Base-by-base conservation (phyloP, 1,284 basidiomycete species). In the Bjerkandera adusta region DNA sequence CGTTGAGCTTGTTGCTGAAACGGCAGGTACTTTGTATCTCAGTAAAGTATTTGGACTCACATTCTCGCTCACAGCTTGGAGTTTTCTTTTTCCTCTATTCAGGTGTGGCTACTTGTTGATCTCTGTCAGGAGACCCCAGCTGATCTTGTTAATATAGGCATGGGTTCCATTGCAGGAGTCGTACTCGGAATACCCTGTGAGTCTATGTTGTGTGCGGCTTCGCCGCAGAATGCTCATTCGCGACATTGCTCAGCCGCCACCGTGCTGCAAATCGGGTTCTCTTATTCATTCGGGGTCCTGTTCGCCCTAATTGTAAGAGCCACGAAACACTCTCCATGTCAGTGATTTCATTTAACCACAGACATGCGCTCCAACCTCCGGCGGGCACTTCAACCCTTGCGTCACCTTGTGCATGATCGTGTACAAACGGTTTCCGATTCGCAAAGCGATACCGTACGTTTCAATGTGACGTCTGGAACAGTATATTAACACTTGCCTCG, bases 321-420 rank as follows among this genome's bases (percentile, higher is more conserved):
- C 6, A n/a, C n/a, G n/a, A n/a, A n/a, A n/a, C n/a, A n/a, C n/a
- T n/a, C n/a, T n/a, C n/a, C n/a, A n/a, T n/a, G n/a, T n/a, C n/a
- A n/a, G n/a, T n/a, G n/a, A n/a, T n/a, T n/a, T n/a, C n/a, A n/a
- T n/a, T n/a, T n/a, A n/a, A n/a, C 18, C 26, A 25, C 30, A 51
- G 49, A 64, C 81, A 15, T 79, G 74, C 51, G 64, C 64, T 24
- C 57, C 74, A 5, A 77, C 81, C 2, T 86, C 83, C 12, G 78
- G 77, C 10, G 81, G 83, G 5, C 82, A 86, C 57, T 77, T 86
- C 62, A 82, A 75, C 57, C 81, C 83, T 16, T 69, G 73, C 41
- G 68, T 87, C 27, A 83, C 85, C 7, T 68, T 86, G 41, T 64
- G 73, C 5, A 68, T 75, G 43, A 63, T 73, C n/a, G 20, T 84